phyloP scores from a whole-genome alignment of 345 rosid genomes.

The Populus nigra region DNA sequence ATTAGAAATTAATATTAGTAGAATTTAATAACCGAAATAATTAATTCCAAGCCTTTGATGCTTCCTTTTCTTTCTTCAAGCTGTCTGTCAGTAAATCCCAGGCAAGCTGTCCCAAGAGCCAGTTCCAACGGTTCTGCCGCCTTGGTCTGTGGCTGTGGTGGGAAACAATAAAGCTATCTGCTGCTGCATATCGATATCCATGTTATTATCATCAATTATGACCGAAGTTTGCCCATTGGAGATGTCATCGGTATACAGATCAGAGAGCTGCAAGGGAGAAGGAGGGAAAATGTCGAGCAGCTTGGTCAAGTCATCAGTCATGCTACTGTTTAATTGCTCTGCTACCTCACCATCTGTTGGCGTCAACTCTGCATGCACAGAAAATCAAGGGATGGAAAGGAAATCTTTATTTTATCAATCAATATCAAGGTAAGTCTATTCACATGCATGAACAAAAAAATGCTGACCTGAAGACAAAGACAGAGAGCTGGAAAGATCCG shows the following conservation, averaged over 20 bases:
- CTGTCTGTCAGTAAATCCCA: slow-evolving; percentile 37
- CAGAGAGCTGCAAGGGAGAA: slow-evolving; percentile 24
- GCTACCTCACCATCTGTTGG: slow-evolving; percentile 36
- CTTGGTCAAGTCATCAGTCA: slow-evolving; percentile 53
- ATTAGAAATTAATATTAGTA: too few species aligned
- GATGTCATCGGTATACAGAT: slow-evolving; percentile 50
- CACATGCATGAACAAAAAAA: neutral
- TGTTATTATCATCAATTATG: slow-evolving; percentile 44
- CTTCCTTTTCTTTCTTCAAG: neutral
- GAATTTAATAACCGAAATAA: too few species aligned
- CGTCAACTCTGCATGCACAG: slow-evolving; percentile 27
- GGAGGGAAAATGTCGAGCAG: slow-evolving; percentile 31
- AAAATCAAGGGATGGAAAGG: neutral
- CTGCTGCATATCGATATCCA: slow-evolving; percentile 53
- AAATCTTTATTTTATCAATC: neutral
- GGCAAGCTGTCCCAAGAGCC: slow-evolving; percentile 54
- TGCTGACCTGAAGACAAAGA: slow-evolving; percentile 38
- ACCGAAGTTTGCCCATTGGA: slow-evolving; percentile 59
- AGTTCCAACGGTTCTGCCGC: slow-evolving; percentile 23
- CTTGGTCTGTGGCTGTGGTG: slow-evolving; percentile 23
- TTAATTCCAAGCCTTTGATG: too few species aligned
- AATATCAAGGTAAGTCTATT: neutral
- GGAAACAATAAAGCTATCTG: slow-evolving; percentile 55
- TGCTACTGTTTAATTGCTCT: slow-evolving; percentile 29
- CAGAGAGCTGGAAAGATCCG: slow-evolving; percentile 24